phyloP scores from a whole-genome alignment of 768 basidiomycete genomes.

The Tulasnella sp. region DNA sequence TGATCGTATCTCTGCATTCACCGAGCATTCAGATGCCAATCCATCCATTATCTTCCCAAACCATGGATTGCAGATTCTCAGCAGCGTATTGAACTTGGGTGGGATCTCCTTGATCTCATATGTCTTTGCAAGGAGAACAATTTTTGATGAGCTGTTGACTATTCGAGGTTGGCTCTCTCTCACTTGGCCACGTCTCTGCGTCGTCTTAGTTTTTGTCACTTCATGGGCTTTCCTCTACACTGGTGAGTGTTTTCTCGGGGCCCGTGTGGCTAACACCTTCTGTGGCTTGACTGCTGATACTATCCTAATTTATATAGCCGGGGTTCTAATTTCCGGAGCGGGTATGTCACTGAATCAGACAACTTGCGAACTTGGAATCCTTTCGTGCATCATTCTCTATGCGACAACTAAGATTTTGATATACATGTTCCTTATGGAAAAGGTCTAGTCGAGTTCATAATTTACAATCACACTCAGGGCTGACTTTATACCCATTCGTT shows the following conservation, averaged over 20 bases:
- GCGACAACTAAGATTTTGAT: conserved; percentile 35
- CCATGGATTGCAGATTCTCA: conserved; percentile 3
- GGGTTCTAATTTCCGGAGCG: conserved; percentile 33
- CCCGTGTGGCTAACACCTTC: background rate
- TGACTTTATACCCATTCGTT: background rate
- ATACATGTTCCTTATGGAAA: conserved; percentile 33
- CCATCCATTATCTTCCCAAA: conserved; percentile 8
- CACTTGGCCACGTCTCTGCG: conserved; percentile 32
- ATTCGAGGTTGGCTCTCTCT: conserved; percentile 20
- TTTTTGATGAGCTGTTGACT: conserved; percentile 25
- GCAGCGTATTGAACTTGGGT: background rate
- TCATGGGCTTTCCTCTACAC: conserved; percentile 35
- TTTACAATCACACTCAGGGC: conserved; percentile 10
- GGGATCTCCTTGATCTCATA: conserved; percentile 27
- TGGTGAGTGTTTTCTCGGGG: conserved; percentile 23
- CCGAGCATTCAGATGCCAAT: background rate
- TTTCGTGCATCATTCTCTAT: conserved; percentile 30
- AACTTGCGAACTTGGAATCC: conserved; percentile 33
- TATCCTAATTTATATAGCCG: conserved; percentile 24
- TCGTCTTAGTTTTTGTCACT: conserved; percentile 32
- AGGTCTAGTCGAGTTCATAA: conserved; percentile 1
- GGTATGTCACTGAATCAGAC: conserved; percentile 30
- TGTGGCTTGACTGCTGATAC: conserved; percentile 6
- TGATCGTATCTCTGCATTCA: conserved; percentile 6
- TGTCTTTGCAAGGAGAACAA: conserved; percentile 32